Evolutionary conservation across 2,329 filamentous ascomycete genomes (phyloP).

Genomic region (Talaromyces sp.): DNA sequence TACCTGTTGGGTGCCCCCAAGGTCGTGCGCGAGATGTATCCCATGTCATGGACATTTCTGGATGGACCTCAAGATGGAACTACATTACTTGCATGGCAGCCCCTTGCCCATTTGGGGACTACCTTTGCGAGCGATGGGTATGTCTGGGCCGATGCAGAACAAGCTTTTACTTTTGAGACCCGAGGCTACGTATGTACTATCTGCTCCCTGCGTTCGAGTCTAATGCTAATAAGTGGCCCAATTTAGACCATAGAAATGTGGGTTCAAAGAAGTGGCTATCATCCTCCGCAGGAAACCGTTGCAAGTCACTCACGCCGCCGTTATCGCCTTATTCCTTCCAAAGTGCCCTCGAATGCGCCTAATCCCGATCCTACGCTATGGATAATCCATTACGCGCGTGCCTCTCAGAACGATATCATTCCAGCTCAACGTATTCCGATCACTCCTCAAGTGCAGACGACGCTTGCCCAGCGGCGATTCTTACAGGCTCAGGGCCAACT

Average conservation of each 20-base stretch:
- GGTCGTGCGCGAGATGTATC: constrained; percentile 74
- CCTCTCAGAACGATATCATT: constrained; percentile 68
- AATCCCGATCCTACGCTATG: constrained; percentile 76
- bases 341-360: constrained; percentile 62
- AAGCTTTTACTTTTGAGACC: constrained; percentile 68
- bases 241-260: constrained; percentile 79
- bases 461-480: constrained; percentile 47
- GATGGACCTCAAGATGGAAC: constrained; percentile 75
- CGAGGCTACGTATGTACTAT: constrained; percentile 56
- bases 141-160: constrained; percentile 80
- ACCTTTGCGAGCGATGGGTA: constrained; percentile 89
- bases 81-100: constrained; percentile 84
- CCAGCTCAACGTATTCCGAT: constrained; percentile 56
- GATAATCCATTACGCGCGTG: constrained; percentile 82
- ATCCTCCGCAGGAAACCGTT: constrained; percentile 64
- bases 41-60: constrained; percentile 92
- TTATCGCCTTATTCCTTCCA: constrained; percentile 74
- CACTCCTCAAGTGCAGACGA: constrained; percentile 37
- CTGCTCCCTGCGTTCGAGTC: not conserved
- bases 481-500: constrained; percentile 73
- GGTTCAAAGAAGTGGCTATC: constrained; percentile 74
- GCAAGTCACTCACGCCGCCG: constrained; percentile 75
- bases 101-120: constrained; percentile 62
- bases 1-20: constrained; percentile 80
- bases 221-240: constrained; percentile 14